Percentiles rank a stretch among this genome's conserved stretches.
Evolutionary conservation across 306 rosid species (phyloP).

Genomic region (Prunus mira): DNA sequence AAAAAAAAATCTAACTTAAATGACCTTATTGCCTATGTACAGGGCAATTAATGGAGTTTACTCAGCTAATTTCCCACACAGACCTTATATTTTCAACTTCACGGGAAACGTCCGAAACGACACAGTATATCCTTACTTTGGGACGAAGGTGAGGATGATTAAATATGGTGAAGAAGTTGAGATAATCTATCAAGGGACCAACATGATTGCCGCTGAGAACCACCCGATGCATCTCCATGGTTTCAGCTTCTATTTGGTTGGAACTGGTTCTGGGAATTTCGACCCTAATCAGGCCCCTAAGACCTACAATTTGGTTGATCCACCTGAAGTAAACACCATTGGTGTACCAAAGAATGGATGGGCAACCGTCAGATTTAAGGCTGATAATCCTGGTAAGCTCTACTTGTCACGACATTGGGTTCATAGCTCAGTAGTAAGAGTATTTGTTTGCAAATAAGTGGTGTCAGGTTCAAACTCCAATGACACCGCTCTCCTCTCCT

Average conservation of each 20-base stretch:
- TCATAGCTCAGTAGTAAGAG: too few relatives aligned
- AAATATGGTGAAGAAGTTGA: slow-evolving; percentile 77
- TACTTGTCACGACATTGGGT: neutral
- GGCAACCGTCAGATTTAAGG: slow-evolving; percentile 87
- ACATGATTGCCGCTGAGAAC: slow-evolving; percentile 70
- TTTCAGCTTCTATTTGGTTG: slow-evolving; percentile 74
- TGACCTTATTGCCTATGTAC: too few relatives aligned
- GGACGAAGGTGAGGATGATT: slow-evolving; percentile 57
- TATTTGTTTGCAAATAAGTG: too few relatives aligned
- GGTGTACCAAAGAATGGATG: slow-evolving; percentile 82
- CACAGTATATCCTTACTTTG: slow-evolving; percentile 21
- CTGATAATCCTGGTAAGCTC: slow-evolving; percentile 82
- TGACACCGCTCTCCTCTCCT: too few relatives aligned
- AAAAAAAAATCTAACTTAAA: too few relatives aligned
- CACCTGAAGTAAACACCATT: slow-evolving; percentile 78
- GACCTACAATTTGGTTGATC: slow-evolving; percentile 85
- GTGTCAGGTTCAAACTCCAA: too few relatives aligned
- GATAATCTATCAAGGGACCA: slow-evolving; percentile 78
- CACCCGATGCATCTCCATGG: slow-evolving; percentile 95
- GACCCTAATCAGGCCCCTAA: slow-evolving; percentile 26
- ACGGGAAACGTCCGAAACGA: slow-evolving; percentile 30
- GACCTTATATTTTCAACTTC: slow-evolving; percentile 28
- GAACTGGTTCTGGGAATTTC: slow-evolving; percentile 85
- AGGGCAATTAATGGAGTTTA: too few relatives aligned
- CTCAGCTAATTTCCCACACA: too few relatives aligned